These are phyloP conservation scores for Apostasia ramifera DNA, from an alignment of 106 monocot species.

Conservation along the genomic window DNA sequence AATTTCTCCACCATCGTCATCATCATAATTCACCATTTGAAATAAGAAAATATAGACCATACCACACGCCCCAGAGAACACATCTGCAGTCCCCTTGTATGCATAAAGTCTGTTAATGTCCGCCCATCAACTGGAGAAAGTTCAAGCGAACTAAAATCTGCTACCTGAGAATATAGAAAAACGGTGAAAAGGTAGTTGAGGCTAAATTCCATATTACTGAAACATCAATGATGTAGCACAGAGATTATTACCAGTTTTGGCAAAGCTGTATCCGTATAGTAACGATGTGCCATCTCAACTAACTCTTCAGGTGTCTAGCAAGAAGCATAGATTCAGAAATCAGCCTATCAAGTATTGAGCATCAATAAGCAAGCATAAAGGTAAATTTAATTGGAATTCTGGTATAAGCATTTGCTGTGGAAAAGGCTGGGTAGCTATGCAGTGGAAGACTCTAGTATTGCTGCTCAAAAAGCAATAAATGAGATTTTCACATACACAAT, in stretches of 20 bases:
- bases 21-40: neutral
- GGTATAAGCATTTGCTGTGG: too few species aligned
- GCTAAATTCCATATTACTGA: neutral
- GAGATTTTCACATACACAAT: too few species aligned
- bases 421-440: too few species aligned
- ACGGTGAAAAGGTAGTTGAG: neutral
- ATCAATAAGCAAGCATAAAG: too few species aligned
- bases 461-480: too few species aligned
- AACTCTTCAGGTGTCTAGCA: constrained; percentile 78
- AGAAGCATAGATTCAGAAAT: constrained; percentile 3
- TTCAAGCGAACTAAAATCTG: constrained; percentile 95
- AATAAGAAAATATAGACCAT: constrained; percentile 5
- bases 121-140: constrained; percentile 97
- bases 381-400: too few species aligned
- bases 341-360: neutral
- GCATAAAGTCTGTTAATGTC: constrained; percentile 98
- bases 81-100: constrained; percentile 93
- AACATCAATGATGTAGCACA: neutral
- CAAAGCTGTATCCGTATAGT: constrained; percentile 78
- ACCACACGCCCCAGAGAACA: constrained; percentile 84
- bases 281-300: constrained; percentile 84
- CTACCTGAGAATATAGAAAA: constrained; percentile 42
- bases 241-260: constrained; percentile 70
- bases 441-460: too few species aligned
- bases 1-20: neutral